These are phyloP conservation scores for Cryptosporidium sp. DNA, from an alignment of 169 alveolate genomes.

Conservation along the genomic window DNA sequence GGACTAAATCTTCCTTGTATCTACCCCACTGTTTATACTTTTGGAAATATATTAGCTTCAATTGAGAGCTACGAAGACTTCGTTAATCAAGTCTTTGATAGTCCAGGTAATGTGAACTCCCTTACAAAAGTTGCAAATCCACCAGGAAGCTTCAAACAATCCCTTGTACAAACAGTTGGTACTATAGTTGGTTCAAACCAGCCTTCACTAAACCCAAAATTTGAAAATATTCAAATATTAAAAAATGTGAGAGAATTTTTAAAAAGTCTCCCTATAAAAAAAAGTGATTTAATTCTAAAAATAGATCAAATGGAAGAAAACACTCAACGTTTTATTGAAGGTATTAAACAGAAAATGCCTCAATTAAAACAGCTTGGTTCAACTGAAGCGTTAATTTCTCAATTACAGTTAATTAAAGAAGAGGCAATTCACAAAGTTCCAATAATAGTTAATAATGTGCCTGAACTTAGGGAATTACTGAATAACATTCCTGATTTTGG, in stretches of 20 bases:
- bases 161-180: neutral
- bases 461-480: slow-evolving; percentile 67
- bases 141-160: neutral
- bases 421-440: slow-evolving; percentile 70
- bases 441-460: slow-evolving; percentile 55
- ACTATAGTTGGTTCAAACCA: slow-evolving; percentile 21
- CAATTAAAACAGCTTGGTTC: slow-evolving; percentile 21
- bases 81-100: slow-evolving; percentile 48
- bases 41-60: slow-evolving; percentile 70
- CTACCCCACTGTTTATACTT: slow-evolving; percentile 48
- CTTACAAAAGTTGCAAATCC: neutral
- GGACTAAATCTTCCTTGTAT: slow-evolving; percentile 64
- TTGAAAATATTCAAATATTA: slow-evolving; percentile 58
- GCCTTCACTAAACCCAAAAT: slow-evolving; percentile 45
- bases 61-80: slow-evolving; percentile 74
- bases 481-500: slow-evolving; percentile 68
- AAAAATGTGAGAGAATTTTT: slow-evolving; percentile 27
- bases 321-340: slow-evolving; percentile 23
- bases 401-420: slow-evolving; percentile 54
- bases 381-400: slow-evolving; percentile 48
- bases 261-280: slow-evolving; percentile 34
- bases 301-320: slow-evolving; percentile 59
- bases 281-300: slow-evolving; percentile 51
- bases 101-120: neutral
- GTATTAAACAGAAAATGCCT: slow-evolving; percentile 32